Evolutionary conservation across 495 filamentous ascomycete species (phyloP), one percentile per base, ranked within the genome.

Genomic region (Neurospora sp.): DNA sequence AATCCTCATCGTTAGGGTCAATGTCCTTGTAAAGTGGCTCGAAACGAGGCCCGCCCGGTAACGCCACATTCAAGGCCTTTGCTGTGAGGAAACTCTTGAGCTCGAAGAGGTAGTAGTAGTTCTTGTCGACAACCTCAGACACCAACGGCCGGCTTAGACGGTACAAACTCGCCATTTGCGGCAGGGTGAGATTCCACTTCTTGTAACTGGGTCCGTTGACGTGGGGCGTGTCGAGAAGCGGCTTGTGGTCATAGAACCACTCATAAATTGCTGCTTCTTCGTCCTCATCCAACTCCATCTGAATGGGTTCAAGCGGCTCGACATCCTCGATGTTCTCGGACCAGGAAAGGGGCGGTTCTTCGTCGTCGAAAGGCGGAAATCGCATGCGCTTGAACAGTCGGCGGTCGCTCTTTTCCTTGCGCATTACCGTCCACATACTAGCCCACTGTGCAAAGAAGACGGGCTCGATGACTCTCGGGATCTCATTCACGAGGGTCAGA

Each of bases 381-480:
- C 96, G 90, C 96, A 99, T 99, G 73, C 96, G 87, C 85, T 99
- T 99, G 87, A 99, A 99, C 78, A 98, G 91, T 78, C 96, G 87
- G 77, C 96, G 85, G 80, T 98, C 96, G 78, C 93, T 95, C 87
- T 99, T 99, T 81, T 99, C 96, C 73, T 96, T 90, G 80, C 96
- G 90, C 96, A 99, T 99, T 70, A 90, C 93, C 75, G 97, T 92
- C 96, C 96, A 99, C 96, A 99, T 98, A 11, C 93, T 97, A 35
- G 96, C 95, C 96, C 96, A 99, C 82, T 99, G 96, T 74, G 96
- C 96, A 79, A 97, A 95, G 82, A 97, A 99, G 18, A 99, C 93
- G 3, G 96, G 96, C 84, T 98, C 96, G 79, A 99, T 98, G 69
- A 99, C 96, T 77, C 96, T 88, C 23, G 96, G 96, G 8, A 90